phyloP scores from a whole-genome alignment of 2,329 filamentous ascomycete species.

The Fusarium incarnatum region DNA sequence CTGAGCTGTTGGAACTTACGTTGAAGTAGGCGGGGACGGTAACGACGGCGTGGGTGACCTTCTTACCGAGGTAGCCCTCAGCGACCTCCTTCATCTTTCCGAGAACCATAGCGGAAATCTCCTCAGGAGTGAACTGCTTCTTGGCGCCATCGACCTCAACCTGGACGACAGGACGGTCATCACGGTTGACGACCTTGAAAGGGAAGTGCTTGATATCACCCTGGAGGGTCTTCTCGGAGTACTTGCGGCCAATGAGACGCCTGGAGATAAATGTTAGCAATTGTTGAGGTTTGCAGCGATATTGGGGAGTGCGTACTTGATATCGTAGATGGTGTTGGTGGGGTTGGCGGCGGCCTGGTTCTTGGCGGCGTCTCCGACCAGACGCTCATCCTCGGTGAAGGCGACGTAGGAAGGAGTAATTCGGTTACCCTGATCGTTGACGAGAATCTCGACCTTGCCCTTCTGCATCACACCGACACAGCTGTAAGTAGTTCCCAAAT shows the following conservation, averaged over 20 bases:
- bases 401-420: conserved; percentile 96
- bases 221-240: conserved; percentile 86
- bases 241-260: conserved; percentile 88
- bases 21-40: conserved; percentile 99
- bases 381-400: conserved; percentile 95
- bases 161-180: conserved; percentile 87
- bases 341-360: conserved; percentile 91
- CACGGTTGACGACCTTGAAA: conserved; percentile 91
- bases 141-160: conserved; percentile 73
- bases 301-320: conserved; percentile 76
- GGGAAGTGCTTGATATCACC: conserved; percentile 98
- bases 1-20: conserved; percentile 49
- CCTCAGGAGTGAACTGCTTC: conserved; percentile 83
- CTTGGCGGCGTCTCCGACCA: conserved; percentile 98
- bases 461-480: conserved; percentile 97
- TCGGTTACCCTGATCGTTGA: conserved; percentile 97
- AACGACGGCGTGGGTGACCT: conserved; percentile 88
- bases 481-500: conserved; percentile 89
- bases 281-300: background rate
- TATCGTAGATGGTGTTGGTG: conserved; percentile 79
- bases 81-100: conserved; percentile 88
- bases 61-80: conserved; percentile 83
- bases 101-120: conserved; percentile 83
- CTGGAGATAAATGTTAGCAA: conserved; percentile 55
- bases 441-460: conserved; percentile 94